Base-by-base conservation (phyloP, 2,329 filamentous ascomycete species). In the Pleurostoma richardsiae region DNA sequence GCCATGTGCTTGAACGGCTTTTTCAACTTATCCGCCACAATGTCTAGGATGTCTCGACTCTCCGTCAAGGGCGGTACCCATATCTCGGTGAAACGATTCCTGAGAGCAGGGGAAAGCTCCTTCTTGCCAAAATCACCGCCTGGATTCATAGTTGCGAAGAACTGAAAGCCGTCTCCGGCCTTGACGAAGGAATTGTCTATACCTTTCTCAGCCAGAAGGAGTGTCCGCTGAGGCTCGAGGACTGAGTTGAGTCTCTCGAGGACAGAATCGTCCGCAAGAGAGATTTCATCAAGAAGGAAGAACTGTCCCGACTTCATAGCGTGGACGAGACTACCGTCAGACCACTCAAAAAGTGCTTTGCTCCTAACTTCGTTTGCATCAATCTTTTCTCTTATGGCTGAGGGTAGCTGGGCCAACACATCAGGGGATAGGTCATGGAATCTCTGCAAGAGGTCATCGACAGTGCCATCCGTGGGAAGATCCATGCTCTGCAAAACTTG, bases 101-200 rank as follows among this genome's bases (percentile, higher is more conserved):
- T 81, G 49, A 99, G 72, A 10, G 94, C 95, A 3, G 94, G 94
- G 1, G 94, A 99, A 10, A 99, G 77, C 64, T 99, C 94, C 56
- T 92, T 90, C 70, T 99, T 99, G 54, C 94, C 94, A 63, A 97
- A 99, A 61, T 99, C 94, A 41, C 95, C 94, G 43, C 95, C 95
- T 6, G 94, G 94, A 56, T 99, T 99, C 94, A 99, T 99, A 0
- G 94, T 99, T 4, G 94, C 92, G 49, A 99, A 81, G 66, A 99
- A 96, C 59, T 99, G 91, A 66, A 97, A 99, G 0, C 86, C 88
- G 39, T 86, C 75, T 8, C 76, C 67, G 5, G 87, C 94, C 31
- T 80, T 79, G 29, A 99, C 79, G 52, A 88, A 83, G 0, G 90
- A 90, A 62, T 96, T 85, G 4, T 87, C 78, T 2, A 88, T 81